Conservation (phyloP, 2,329 filamentous ascomycete species). For the Arthrinium phaeospermum region DNA sequence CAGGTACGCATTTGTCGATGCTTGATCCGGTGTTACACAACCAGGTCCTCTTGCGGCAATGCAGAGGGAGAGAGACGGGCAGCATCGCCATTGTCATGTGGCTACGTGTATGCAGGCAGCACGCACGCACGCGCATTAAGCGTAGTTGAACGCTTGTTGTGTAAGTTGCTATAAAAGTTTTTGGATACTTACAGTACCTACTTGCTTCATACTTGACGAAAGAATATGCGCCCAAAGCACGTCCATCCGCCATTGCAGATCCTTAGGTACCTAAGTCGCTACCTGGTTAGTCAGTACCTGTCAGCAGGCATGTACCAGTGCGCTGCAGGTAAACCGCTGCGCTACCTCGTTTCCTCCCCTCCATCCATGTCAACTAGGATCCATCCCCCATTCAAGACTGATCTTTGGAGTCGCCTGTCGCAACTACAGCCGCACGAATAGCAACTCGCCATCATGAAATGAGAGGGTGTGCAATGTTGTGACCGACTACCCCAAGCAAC, state of each 20-base stretch:
- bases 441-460: background rate
- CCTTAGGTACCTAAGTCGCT: no score
- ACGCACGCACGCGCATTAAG: background rate
- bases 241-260: slow-evolving; percentile 5
- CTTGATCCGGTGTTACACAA: slow-evolving; percentile 12
- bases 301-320: background rate
- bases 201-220: background rate
- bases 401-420: slow-evolving; percentile 4
- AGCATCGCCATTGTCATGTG: background rate
- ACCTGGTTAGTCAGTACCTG: background rate
- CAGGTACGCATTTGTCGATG: background rate
- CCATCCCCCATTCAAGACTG: background rate
- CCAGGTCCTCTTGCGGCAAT: background rate
- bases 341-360: background rate
- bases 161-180: background rate
- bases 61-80: background rate
- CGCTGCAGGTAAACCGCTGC: background rate
- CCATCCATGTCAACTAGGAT: background rate
- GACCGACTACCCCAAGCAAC: background rate
- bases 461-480: slow-evolving; percentile 2
- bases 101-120: background rate
- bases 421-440: slow-evolving; percentile 18
- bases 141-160: background rate
- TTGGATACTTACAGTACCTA: background rate
- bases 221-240: background rate